Base-by-base conservation (phyloP, 2,329 filamentous ascomycete species). In the Neoascochyta sp. region DNA sequence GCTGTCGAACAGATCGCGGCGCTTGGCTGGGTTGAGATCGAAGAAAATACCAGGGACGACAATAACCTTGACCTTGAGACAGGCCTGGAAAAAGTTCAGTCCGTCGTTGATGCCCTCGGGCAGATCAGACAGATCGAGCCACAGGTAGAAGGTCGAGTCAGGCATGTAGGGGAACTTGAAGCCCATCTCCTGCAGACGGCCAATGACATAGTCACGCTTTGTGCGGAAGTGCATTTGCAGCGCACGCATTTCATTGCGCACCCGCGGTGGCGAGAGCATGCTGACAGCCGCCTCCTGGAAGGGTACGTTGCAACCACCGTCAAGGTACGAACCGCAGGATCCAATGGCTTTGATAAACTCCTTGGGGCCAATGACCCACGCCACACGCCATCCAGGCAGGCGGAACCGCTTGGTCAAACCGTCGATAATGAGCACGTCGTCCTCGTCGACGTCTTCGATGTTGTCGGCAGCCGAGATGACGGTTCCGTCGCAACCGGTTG, bases 41-140 rank as follows among this genome's bases (percentile, higher is more conserved):
- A 96, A 96, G 75, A 96, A 96, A 64, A 96, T 96, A 38, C 90
- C 90, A 0, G 90, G 90, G 4, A 96, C 90, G 11, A 95, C 88
- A 56, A 95, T 95, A 47, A 93, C 86, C 74, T 93, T 93, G 71
- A 95, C 88, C 55, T 85, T 80, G 24, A 96, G 70, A 58, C 92
- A 92, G 16, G 88, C 88, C 62, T 92, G 80, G 78, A 96, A 95
- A 75, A 96, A 96, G 70, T 94, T 95, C 54, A 96, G 71, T 7
- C 90, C 90, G 60, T 96, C 90, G 37, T 84, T 82, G 62, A 96
- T 94, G 40, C 80, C 76, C n/a, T 75, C 75, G 0, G 90, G 86
- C 3, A 92, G 71, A 26, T 75, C 73, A 14, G 61, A 73, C 32
- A 80, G 60, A 44, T 81, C 78, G 13, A 84, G 68, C 81, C 82